Percentiles rank a stretch among this genome's conserved stretches.
Conservation (phyloP, 495 filamentous ascomycete genomes). For the Neurospora sp. region DNA sequence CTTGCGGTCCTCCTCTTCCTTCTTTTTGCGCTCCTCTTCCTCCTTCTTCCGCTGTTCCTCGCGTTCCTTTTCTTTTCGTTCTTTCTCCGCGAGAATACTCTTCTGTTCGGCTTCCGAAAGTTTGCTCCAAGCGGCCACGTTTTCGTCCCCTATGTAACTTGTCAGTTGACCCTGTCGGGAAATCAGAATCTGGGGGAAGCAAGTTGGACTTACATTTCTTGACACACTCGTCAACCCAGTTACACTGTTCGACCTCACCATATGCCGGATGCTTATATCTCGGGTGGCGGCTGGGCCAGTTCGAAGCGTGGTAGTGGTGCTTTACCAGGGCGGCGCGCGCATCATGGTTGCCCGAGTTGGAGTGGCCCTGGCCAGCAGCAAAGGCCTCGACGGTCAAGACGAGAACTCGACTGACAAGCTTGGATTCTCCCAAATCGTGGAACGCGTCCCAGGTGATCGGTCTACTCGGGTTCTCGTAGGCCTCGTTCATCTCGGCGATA, state of each 20-base stretch:
- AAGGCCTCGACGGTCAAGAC: constrained; percentile 55
- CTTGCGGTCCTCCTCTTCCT: constrained; percentile 8
- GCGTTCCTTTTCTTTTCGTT: constrained; percentile 15
- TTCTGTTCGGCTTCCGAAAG: constrained; percentile 38
- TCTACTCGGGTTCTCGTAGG: constrained; percentile 11
- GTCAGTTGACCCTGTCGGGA: neutral
- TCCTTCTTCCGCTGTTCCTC: constrained; percentile 16
- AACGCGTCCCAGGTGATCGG: constrained; percentile 44
- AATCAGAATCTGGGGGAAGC: neutral
- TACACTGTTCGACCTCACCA: constrained; percentile 53
- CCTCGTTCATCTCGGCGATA: constrained; percentile 44
- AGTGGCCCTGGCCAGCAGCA: constrained; percentile 55
- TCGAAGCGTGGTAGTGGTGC: constrained; percentile 56
- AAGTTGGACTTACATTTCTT: constrained; percentile 24
- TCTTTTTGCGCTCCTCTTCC: constrained; percentile 10
- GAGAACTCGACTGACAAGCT: constrained; percentile 43
- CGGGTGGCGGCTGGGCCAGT: constrained; percentile 50
- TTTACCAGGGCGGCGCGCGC: constrained; percentile 46
- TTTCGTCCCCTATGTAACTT: constrained; percentile 27
- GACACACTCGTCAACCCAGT: constrained; percentile 52
- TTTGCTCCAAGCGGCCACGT: constrained; percentile 38
- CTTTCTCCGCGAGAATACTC: constrained; percentile 35
- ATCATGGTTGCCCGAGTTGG: constrained; percentile 52
- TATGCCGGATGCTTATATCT: constrained; percentile 51
- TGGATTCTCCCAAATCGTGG: constrained; percentile 48